Evolutionary conservation across 768 basidiomycete species (phyloP), one percentile per base, ranked within the genome.

Genomic region (Tricholoma furcatifolium): DNA sequence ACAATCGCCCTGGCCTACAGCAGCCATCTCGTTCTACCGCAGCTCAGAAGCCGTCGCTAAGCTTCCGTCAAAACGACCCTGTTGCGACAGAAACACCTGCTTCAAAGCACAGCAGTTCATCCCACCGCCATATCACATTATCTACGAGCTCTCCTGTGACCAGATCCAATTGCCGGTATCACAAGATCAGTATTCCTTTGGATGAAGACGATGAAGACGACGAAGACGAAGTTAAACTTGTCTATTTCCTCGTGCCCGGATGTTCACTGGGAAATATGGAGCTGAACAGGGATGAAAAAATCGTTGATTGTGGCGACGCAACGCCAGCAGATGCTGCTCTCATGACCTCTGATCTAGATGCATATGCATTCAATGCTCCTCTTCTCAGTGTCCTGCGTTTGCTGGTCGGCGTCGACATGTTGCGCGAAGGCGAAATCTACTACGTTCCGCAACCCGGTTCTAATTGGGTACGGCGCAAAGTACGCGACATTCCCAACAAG

Each of bases 161-260:
- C 14, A 79, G 87, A 5, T 87, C 87, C 3, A 77, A 87, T 48
- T 88, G 87, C 58, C 81, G 82, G 36, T 88, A 82, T 65, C 85
- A 83, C 61, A 81, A 78, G 54, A 83, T 88, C 60, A 84, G 82
- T 56, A 63, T 88, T 18, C 84, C 84, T 1, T 70, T 54, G 8
- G 53, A 54, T 20, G 53, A 54, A 38, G 53, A 54, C 20, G 53
- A 54, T 38, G 53, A 54, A 32, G 53, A 54, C 14, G 40, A 30
- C 2, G 77, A 78, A 50, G 81, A 83, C 48, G 71, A 73, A 27
- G 76, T 78, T 4, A 74, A 73, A 30, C 78, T 81, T 6, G 68
- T 84, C n/a, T 76, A 61, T 57, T 88, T 88, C 67, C 74, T 87
- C 27, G 83, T 87, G 5, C 87, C 87, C 0, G 84, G 84, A 1